Base-by-base conservation (phyloP, 2,329 filamentous ascomycete genomes). In the Didymella pinodella region DNA sequence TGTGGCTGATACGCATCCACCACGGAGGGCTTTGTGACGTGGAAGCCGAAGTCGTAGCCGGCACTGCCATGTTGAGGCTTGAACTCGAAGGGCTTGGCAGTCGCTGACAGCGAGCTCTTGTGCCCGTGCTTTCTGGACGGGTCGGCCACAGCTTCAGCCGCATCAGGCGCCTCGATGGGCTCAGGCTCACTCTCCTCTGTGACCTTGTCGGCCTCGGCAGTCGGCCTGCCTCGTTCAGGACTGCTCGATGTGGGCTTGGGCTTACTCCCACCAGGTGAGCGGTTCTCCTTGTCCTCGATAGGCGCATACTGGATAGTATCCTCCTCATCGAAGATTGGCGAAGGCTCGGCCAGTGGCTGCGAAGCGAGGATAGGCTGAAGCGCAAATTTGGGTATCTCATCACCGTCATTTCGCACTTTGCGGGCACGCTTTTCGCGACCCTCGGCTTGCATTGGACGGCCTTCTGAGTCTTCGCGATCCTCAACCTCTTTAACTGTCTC, bases 331-430 rank as follows among this genome's bases (percentile, higher is more conserved):
- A 75, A 65, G 50, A 68, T 61, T 43, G 70, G 61, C 38, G 65
- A 64, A 56, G 71, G 46, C 66, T 77, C 60, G 38, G 58, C 69
- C 29, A 75, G 55, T 32, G 75, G 71, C 44, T 77, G 72, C 18
- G 75, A 74, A 10, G 81, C 80, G 53, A 77, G 67, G 18, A 75
- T 56, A 7, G 73, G 74, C 56, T 75, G 74, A 5, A 72, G 55
- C 78, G 92, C 91, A 75, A 96, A 96, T 50, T 87, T 82, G 22
- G 90, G 89, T 25, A 94, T 87, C 48, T 89, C 85, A 67, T 96
- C 88, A 18, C 86, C 89, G 68, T 90, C 88, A 51, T 84, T 85
- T 18, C 83, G 85, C 45, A 78, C 83, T 59, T 86, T 87, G 65
- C 88, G 87, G 63, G 87, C 87, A 73, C 93, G 88, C 82, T 97